Evolutionary conservation across 495 filamentous ascomycete species (phyloP).

Genomic region (Cryomyces minteri): DNA sequence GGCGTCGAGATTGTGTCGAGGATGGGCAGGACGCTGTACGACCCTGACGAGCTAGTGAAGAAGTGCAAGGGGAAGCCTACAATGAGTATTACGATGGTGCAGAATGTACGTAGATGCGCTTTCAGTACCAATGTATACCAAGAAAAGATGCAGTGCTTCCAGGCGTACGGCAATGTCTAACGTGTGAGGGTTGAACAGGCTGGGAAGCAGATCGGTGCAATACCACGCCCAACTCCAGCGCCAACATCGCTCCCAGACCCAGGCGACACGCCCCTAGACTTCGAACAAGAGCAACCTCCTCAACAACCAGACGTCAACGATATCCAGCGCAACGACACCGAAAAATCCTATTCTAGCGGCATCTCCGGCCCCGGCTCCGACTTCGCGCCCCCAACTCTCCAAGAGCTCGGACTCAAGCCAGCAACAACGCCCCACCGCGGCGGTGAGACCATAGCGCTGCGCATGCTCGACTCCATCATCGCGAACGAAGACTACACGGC

Average conservation of each 20-base stretch:
- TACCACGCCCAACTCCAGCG: constrained; percentile 33
- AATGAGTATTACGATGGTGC: constrained; percentile 46
- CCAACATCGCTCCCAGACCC: constrained; percentile 39
- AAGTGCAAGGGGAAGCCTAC: constrained; percentile 45
- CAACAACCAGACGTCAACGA: constrained; percentile 34
- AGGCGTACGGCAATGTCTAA: neutral
- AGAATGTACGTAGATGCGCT: constrained; percentile 19
- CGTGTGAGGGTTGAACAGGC: constrained; percentile 15
- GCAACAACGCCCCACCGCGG: constrained; percentile 42
- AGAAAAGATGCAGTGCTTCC: too few species aligned
- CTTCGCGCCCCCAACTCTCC: constrained; percentile 40
- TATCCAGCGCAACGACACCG: constrained; percentile 23
- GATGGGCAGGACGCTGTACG: constrained; percentile 45
- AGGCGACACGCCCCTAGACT: constrained; percentile 34
- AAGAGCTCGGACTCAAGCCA: constrained; percentile 39
- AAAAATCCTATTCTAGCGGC: constrained; percentile 30
- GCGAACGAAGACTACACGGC: constrained; percentile 41
- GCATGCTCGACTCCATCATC: constrained; percentile 29
- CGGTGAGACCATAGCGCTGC: constrained; percentile 40
- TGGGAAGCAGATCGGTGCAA: constrained; percentile 29
- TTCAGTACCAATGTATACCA: too few species aligned
- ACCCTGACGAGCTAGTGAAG: constrained; percentile 44
- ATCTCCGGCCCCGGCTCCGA: constrained; percentile 42
- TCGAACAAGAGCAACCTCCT: constrained; percentile 29
- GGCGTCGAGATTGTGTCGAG: constrained; percentile 43